Evolutionary conservation across 768 basidiomycete species (phyloP), one percentile per base, ranked within the genome.

Genomic region (Phanerodontia chrysosporium): DNA sequence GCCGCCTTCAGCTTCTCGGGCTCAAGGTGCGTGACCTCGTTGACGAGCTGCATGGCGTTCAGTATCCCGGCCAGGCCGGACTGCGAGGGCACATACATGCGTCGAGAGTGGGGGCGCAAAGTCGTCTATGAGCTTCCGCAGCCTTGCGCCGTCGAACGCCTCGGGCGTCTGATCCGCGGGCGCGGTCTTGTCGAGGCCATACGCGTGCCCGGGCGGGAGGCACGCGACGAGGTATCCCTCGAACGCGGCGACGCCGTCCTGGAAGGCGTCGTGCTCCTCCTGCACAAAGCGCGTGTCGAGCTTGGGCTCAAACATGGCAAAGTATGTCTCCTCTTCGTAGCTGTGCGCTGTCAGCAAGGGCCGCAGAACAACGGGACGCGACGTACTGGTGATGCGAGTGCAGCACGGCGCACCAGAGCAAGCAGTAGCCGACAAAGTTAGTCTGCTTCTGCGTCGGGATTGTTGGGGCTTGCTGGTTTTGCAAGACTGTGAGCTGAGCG

Each of bases 21-120:
- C 30, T 63, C 54, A 3, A 63, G 54, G 52, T 60, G 57, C 22
- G 49, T 56, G 49, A 63, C 44, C 49, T 63, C 62, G 24, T 60
- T 51, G 49, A 49, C 52, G 14, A 63, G 35, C 61, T 62, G 45
- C 2, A 39, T 8, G 24, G 16, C 3, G 8, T 42, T 39, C 18
- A 55, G 46, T 35, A 52, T 12, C 18, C 16, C 5, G 32, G 16
- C 8, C 6, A 14, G 29, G 3, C 12, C 3, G 14, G 10, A 25
- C 27, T 3, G 24, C 3, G 22, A 30, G 8, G 28, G 21, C 9
- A 39, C 53, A 0, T 52, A 62, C 61, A 25, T 63, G 62, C 21
- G 25, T 48, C 1, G 53, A 46, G 21, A 63, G 45, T 5, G 49
- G 35, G 18, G 46, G 51, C 4, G 44, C 49, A 42, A 63, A 59